Conservation (phyloP, 2,329 filamentous ascomycete genomes). For the Teratosphaeria nubilosa region DNA sequence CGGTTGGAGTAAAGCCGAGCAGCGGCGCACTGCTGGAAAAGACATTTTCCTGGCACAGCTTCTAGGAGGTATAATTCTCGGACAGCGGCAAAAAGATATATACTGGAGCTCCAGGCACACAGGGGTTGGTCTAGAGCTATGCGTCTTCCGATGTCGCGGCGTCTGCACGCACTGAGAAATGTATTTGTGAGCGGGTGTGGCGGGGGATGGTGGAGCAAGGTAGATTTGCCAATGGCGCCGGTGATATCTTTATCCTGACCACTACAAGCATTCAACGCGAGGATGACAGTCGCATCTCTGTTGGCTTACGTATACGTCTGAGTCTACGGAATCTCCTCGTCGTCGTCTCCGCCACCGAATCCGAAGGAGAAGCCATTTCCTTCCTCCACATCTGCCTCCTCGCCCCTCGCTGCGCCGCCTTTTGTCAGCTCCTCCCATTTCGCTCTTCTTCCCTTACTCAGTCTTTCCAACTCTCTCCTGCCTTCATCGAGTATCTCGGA, state of each 20-base stretch:
- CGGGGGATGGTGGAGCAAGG: background rate
- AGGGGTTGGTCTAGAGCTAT: background rate
- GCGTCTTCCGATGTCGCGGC: background rate
- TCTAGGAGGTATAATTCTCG: background rate
- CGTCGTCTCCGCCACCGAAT: slow-evolving; percentile 44
- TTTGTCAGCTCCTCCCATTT: slow-evolving; percentile 78
- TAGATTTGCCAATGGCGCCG: background rate
- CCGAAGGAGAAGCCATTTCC: slow-evolving; percentile 54
- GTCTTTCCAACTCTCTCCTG: slow-evolving; percentile 54
- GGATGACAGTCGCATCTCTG: background rate
- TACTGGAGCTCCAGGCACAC: background rate
- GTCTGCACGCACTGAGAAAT: background rate
- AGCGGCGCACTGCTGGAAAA: background rate
- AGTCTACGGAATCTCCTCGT: slow-evolving; percentile 18
- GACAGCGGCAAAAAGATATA: background rate
- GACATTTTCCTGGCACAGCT: background rate
- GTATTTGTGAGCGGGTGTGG: background rate
- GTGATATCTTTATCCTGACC: background rate
- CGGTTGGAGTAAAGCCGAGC: background rate
- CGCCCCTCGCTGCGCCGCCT: slow-evolving; percentile 28
- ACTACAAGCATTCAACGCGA: too few relatives aligned
- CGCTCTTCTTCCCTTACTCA: slow-evolving; percentile 56
- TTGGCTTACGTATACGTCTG: background rate
- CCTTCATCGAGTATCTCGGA: slow-evolving; percentile 60
- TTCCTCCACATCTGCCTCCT: slow-evolving; percentile 30